Base-by-base conservation (phyloP, 768 basidiomycete genomes). In the Boletus rufocinnamomeus region DNA sequence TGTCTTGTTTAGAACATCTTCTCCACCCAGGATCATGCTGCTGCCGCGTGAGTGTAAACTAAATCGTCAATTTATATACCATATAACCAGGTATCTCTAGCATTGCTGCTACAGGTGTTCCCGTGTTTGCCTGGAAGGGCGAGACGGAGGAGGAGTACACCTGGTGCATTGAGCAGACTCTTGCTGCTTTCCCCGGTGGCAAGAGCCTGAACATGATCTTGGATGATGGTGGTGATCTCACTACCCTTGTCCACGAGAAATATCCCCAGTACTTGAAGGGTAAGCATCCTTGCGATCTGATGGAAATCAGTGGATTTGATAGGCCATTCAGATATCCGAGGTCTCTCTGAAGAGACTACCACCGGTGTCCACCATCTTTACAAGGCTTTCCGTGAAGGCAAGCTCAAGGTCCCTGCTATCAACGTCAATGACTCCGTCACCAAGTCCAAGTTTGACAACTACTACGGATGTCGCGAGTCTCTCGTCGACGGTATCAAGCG, bases 391-490 rank as follows among this genome's bases (percentile, higher is more conserved):
- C 88, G 93, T 65, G 94, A 97, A 46, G 96, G 95, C 67, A 92
- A 84, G 74, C 86, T 99, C 72, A 96, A 95, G 82, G 83, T 98
- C 64, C 96, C 97, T 60, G 97, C 97, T 62, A 98, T 99, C 84
- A 99, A 99, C 76, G 97, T 99, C 72, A 98, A 98, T 76, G 95
- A 97, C 80, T 97, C 96, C 6, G 97, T 99, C 71, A 99, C 97
- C 65, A 99, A 99, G 79, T 97, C 95, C 73, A 99, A 99, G 83
- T 99, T 99, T 74, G 91, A 95, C 79, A 93, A 94, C 80, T 90
- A 93, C 79, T 99, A 99, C 74, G 97, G 97, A 61, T 99, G 97
- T 80, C 93, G 97, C 72, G 97, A 99, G 78, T 99, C 97, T 34
- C 91, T 99, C 62, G 97, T 99, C 60, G 97, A 99, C 74, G 97